Evolutionary conservation across 345 rosid genomes (phyloP), one percentile per base, ranked within the genome.

Genomic region (Salix purpurea): DNA sequence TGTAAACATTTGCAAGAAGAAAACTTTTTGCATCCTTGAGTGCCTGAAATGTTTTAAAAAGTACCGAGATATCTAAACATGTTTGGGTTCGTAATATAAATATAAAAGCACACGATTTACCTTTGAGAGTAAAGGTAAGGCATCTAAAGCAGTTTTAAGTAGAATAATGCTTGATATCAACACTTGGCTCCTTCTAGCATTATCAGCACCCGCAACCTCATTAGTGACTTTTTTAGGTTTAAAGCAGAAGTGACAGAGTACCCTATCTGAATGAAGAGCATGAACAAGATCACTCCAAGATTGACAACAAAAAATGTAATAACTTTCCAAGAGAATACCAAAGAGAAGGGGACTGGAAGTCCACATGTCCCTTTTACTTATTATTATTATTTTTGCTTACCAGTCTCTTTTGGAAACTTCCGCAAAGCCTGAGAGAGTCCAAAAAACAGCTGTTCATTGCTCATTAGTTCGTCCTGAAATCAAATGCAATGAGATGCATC

Each of bases 181-280:
- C 74, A 80, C 77, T 86, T 91, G 99, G 89, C 99, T 93, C 88
- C 82, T 93, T 86, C 81, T 88, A 81, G 91, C 84, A 86, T 90
- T 88, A 68, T 90, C 89, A 83, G 84, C 77, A 77, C 85, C 89
- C 71, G 86, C 32, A 78, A 87, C 89, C 73, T 88, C 93, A 69
- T 85, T 89, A 15, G 93, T 85, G 74, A 95, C 90, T 86, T 87
- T 95, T 86, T 87, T 93, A 56, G 88, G 90, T 92, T 91, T 95
- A 86, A 90, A 95, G 93, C 99, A 95, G 90, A 95, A 95, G 83
- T 95, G 93, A 86, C 99, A 95, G 71, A 93, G 98, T 46, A 95
- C 94, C 75, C 97, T 87, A 85, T 95, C 99, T 95, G 91, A 73
- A 77, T 70, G 58, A 76, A 74, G 74, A 77, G 79, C 73, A 83